These are phyloP conservation scores for Escallonia rubra DNA, from an alignment of 129 eudicot genomes.

Conservation along the genomic window DNA sequence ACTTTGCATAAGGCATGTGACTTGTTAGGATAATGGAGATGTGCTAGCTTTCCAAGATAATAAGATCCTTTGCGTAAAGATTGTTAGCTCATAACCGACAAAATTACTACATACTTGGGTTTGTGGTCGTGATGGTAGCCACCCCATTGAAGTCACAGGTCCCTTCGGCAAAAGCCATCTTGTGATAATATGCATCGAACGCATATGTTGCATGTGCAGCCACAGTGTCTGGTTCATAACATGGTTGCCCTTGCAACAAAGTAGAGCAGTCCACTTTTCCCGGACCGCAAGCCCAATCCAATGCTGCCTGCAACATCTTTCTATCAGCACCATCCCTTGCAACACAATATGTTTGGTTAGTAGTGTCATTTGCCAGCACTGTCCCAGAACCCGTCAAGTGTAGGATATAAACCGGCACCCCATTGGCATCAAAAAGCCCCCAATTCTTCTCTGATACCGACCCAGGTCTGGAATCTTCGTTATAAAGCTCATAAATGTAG, in stretches of 20 bases:
- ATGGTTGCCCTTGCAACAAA: constrained; percentile 38
- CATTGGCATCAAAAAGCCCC: constrained; percentile 53
- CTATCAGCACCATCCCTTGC: constrained; percentile 40
- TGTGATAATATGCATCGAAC: constrained; percentile 51
- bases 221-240: constrained; percentile 51
- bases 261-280: constrained; percentile 55
- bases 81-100: not conserved
- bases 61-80: not conserved
- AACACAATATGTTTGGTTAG: constrained; percentile 51
- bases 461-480: constrained; percentile 48
- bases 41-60: not conserved
- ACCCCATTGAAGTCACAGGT: constrained; percentile 55
- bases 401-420: constrained; percentile 44
- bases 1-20: not conserved
- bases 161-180: constrained; percentile 47
- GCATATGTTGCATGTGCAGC: constrained; percentile 52
- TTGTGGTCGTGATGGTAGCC: constrained; percentile 43
- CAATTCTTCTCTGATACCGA: constrained; percentile 50
- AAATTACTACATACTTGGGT: constrained; percentile 42
- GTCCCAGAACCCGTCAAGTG: constrained; percentile 50
- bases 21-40: not conserved
- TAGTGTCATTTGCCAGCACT: constrained; percentile 46
- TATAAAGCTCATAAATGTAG: constrained; percentile 49
- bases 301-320: constrained; percentile 54
- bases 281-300: constrained; percentile 71